Evolutionary conservation across 805 yeast genomes (phyloP).

Genomic region (Vanderwaltozyma yarrowii): DNA sequence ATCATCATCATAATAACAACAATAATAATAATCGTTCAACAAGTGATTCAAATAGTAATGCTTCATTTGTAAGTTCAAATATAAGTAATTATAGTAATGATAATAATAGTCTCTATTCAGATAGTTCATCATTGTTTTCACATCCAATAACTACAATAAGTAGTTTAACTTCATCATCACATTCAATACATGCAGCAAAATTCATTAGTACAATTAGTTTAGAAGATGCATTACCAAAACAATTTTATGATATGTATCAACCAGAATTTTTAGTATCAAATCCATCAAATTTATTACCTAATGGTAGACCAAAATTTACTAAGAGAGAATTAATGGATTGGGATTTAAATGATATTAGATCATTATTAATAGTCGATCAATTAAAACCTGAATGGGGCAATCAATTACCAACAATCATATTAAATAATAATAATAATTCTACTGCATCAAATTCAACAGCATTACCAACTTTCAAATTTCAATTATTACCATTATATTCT

Average conservation of each 20-base stretch:
- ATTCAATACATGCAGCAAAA: conserved; percentile 4
- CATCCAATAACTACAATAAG: conserved; percentile 12
- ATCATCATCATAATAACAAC: background rate
- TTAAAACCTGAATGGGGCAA: conserved; percentile 47
- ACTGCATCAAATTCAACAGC: conserved; percentile 6
- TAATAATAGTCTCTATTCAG: background rate
- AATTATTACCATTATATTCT: conserved; percentile 42
- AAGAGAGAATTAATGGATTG: conserved; percentile 56
- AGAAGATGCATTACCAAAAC: conserved; percentile 43
- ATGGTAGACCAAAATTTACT: conserved; percentile 56
- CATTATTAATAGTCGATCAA: conserved; percentile 45
- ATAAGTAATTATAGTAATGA: background rate
- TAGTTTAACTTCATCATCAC: conserved; percentile 3
- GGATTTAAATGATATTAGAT: conserved; percentile 61
- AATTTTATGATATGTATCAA: conserved; percentile 46
- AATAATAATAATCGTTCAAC: background rate
- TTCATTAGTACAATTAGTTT: conserved; percentile 25
- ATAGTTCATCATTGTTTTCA: conserved; percentile 8
- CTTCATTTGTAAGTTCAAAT: background rate
- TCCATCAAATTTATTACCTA: conserved; percentile 33
- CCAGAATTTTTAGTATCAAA: conserved; percentile 40
- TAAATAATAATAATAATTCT: background rate
- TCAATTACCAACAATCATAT: conserved; percentile 35
- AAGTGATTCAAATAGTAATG: background rate
- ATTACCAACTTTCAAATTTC: conserved; percentile 36